These are phyloP conservation scores for Trifolium pratense DNA, from an alignment of 306 rosid genomes.

Conservation along the genomic window DNA sequence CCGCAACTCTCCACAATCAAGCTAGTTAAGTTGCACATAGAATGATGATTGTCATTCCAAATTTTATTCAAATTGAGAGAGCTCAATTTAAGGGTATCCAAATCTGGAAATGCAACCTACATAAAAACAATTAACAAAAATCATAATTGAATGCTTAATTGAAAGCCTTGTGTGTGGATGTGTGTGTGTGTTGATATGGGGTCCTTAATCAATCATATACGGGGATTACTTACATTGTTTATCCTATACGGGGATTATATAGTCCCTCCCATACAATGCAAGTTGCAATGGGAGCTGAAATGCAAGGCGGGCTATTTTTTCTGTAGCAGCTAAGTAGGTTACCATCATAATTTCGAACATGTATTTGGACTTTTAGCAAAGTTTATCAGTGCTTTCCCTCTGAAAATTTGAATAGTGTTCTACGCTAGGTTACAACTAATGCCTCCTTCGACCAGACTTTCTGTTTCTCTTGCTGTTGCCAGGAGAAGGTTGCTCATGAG, in stretches of 20 bases:
- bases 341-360: not conserved
- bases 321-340: not conserved
- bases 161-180: too few relatives aligned
- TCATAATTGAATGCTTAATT: too few relatives aligned
- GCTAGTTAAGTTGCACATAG: too few relatives aligned
- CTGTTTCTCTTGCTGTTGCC: conserved; percentile 56
- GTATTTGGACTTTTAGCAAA: not conserved
- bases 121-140: too few relatives aligned
- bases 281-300: not conserved
- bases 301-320: not conserved
- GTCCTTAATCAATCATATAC: too few relatives aligned
- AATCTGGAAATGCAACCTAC: too few relatives aligned
- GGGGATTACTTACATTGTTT: too few relatives aligned
- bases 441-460: conserved; percentile 75
- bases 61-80: too few relatives aligned
- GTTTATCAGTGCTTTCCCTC: conserved; percentile 5
- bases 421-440: conserved; percentile 43
- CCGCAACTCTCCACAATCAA: too few relatives aligned
- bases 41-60: too few relatives aligned
- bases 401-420: not conserved
- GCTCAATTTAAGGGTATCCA: too few relatives aligned
- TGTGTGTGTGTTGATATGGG: too few relatives aligned
- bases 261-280: not conserved
- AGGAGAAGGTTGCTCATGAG: conserved; percentile 67
- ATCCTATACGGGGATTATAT: not conserved